These are phyloP conservation scores for Pseudohyphozyma bogoriensis DNA, from an alignment of 768 basidiomycete genomes.

Conservation along the genomic window DNA sequence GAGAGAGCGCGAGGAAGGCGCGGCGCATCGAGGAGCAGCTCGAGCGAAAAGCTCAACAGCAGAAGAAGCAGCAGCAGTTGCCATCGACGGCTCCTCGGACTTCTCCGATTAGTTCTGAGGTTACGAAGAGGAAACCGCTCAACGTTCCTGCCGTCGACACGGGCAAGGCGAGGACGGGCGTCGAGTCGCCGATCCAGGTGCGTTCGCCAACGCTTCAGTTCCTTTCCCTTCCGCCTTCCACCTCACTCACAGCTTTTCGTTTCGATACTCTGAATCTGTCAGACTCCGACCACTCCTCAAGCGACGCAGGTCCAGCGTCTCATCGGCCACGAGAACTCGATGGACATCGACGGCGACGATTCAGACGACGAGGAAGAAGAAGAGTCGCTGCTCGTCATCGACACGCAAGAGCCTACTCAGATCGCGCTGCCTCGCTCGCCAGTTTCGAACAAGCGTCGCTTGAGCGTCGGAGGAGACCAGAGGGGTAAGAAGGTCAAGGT, in stretches of 20 bases:
- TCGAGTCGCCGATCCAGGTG: not conserved
- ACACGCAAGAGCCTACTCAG: too few relatives aligned
- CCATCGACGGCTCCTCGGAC: not conserved
- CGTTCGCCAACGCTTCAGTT: too few relatives aligned
- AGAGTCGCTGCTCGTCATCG: not conserved
- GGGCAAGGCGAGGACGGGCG: too few relatives aligned
- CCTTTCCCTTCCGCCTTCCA: not conserved
- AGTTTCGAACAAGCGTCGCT: too few relatives aligned
- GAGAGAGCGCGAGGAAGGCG: not conserved
- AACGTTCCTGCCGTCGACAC: too few relatives aligned
- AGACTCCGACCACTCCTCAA: not conserved
- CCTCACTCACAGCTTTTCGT: too few relatives aligned
- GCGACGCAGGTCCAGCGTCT: too few relatives aligned
- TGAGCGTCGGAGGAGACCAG: too few relatives aligned
- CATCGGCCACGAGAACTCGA: not conserved
- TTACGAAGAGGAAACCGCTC: not conserved
- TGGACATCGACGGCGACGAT: slow-evolving; percentile 1
- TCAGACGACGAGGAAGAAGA: not conserved
- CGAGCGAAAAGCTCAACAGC: not conserved
- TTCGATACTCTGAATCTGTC: too few relatives aligned
- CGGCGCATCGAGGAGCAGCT: not conserved
- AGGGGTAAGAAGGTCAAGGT: not conserved
- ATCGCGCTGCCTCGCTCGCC: too few relatives aligned
- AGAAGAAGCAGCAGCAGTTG: not conserved
- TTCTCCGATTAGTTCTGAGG: not conserved